These are phyloP conservation scores for Diutina mesorugosa DNA, from an alignment of 1,139 yeast species.

Conservation along the genomic window DNA sequence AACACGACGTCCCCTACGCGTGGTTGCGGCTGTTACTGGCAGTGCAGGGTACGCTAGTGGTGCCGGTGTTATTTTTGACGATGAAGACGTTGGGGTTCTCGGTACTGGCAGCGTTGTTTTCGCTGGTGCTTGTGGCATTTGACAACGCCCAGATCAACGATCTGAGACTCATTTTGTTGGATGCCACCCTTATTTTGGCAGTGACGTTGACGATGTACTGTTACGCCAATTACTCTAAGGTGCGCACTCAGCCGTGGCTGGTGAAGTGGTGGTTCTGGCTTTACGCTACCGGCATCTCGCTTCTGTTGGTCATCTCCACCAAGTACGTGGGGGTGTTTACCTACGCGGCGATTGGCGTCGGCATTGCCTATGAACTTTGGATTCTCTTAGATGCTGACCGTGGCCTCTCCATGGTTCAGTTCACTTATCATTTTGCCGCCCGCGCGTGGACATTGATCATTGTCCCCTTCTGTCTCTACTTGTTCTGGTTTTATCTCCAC, in stretches of 20 bases:
- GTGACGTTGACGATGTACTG: conserved; percentile 70
- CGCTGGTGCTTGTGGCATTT: conserved; percentile 71
- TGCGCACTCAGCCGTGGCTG: conserved; percentile 55
- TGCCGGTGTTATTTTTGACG: conserved; percentile 72
- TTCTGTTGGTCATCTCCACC: conserved; percentile 86
- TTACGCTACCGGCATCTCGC: conserved; percentile 63
- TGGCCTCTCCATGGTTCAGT: conserved; percentile 49
- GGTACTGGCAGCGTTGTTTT: conserved; percentile 65
- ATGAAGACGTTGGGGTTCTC: conserved; percentile 76
- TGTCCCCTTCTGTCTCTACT: conserved; percentile 69
- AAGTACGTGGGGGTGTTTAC: conserved; percentile 94
- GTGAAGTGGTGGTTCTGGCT: conserved; percentile 84
- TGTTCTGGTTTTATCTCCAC: conserved; percentile 91
- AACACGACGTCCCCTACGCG: conserved; percentile 74
- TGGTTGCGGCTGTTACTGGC: conserved; percentile 82
- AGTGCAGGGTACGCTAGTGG: conserved; percentile 65
- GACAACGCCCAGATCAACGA: conserved; percentile 90
- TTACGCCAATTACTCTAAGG: conserved; percentile 70
- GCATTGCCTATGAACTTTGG: conserved; percentile 84
- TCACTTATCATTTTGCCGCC: conserved; percentile 62
- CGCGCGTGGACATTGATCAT: conserved; percentile 63
- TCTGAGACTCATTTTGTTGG: conserved; percentile 80
- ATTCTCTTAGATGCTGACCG: conserved; percentile 57
- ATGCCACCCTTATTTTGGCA: conserved; percentile 74
- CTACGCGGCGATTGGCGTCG: conserved; percentile 73